Evolutionary conservation across 176 grass and related monocot genomes (phyloP).

Genomic region (Cenchrus fungigraminus): DNA sequence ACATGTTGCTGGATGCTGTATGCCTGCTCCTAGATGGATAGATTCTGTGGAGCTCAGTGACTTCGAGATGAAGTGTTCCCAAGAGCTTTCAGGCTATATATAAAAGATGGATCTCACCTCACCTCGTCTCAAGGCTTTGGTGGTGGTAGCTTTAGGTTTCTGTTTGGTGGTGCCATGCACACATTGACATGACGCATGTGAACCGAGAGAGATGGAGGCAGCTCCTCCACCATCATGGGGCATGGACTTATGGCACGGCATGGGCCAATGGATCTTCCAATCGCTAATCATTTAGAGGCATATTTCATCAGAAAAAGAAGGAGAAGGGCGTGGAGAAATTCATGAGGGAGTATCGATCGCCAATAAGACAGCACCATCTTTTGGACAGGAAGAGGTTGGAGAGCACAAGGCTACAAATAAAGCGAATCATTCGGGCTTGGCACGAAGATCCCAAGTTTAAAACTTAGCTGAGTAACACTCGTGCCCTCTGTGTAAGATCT

Average conservation of each 20-base stretch:
- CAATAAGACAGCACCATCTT: slow-evolving; percentile 42
- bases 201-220: slow-evolving; percentile 27
- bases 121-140: slow-evolving; percentile 13
- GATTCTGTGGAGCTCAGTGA: slow-evolving; percentile 26
- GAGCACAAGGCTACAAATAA: slow-evolving; percentile 29
- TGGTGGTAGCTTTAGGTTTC: slow-evolving; percentile 46
- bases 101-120: slow-evolving; percentile 31
- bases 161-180: slow-evolving; percentile 53
- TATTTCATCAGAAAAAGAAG: slow-evolving; percentile 14
- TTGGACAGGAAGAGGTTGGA: slow-evolving; percentile 16
- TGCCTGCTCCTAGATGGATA: slow-evolving; percentile 31
- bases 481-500: not conserved
- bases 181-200: slow-evolving; percentile 59
- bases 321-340: not conserved
- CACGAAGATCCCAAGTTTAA: not conserved
- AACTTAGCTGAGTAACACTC: not conserved
- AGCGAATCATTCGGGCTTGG: slow-evolving; percentile 44
- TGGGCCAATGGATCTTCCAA: slow-evolving; percentile 40
- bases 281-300: slow-evolving; percentile 28
- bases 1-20: slow-evolving; percentile 43
- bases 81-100: slow-evolving; percentile 35
- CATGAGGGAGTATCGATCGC: not conserved
- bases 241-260: slow-evolving; percentile 37
- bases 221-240: slow-evolving; percentile 53
- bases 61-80: slow-evolving; percentile 25